Evolutionary conservation across 352 stramenopile species (phyloP), one percentile per base, ranked within the genome.

Genomic region (Pythium apleroticum): DNA sequence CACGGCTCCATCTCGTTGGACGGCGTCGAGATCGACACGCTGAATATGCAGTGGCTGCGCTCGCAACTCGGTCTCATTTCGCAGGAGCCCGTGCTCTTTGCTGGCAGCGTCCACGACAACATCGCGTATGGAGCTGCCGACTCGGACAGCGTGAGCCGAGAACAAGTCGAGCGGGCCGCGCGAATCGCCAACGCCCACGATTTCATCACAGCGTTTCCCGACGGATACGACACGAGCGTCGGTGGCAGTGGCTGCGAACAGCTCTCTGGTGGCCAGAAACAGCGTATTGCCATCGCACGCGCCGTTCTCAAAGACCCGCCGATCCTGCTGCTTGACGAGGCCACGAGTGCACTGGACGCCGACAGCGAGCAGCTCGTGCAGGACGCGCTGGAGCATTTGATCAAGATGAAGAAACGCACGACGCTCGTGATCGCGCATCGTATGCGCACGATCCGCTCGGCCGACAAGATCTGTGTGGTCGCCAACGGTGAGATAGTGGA

Each of bases 391-490:
- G 83, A 95, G 50, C 74, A 74, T 43, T 58, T 88, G 33, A 69
- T 85, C 67, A 66, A 72, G 30, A 62, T 80, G 55, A 83, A 81
- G 41, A 77, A 73, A 5, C 80, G 81, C 14, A 98, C 93, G 24
- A 97, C 88, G 11, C 73, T 99, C 39, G 88, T 98, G 56, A 95
- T 98, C 58, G 96, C 96, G 0, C 95, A 99, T 72, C 85, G 96
- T 28, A 78, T 99, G 46, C 94, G 83, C 39, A 98, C 92, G 10
- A 93, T 98, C 59, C 89, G 91, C 62, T 84, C 96, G 71, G 96
- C 93, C 39, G 93, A 99, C 77, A 80, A 89, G 64, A 99, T 99
- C 61, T 89, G 94, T 43, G 96, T 99, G 7, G 75, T 99, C 50
- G 75, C 97, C n/a, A 77, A 95, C 20, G 96, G 96, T 10, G 75